Evolutionary conservation across 2,329 filamentous ascomycete species (phyloP).

Genomic region (Exophiala lecanii-corni): DNA sequence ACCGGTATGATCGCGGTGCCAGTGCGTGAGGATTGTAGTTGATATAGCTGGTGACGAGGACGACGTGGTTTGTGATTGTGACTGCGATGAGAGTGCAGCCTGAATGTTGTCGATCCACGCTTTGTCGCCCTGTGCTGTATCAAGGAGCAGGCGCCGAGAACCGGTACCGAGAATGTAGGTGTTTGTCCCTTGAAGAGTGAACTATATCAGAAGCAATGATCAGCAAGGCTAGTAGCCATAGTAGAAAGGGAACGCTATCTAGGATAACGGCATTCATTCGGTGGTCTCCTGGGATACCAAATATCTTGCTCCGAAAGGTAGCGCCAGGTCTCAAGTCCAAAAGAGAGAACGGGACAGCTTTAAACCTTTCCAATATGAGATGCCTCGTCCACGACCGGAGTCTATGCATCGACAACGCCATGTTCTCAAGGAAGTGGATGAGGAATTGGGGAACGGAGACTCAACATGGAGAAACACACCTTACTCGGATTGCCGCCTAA

Average conservation of each 20-base stretch:
- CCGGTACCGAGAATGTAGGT: constrained; percentile 88
- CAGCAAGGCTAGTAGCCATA: background rate
- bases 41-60: constrained; percentile 52
- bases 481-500: constrained; percentile 89
- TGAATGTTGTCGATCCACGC: constrained; percentile 67
- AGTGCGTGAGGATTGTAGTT: constrained; percentile 78
- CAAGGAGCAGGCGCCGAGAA: constrained; percentile 68
- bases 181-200: constrained; percentile 74
- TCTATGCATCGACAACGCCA: too few species aligned
- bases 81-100: constrained; percentile 47
- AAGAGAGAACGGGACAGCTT: too few species aligned
- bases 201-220: constrained; percentile 35
- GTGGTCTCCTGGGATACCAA: too few species aligned
- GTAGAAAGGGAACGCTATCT: background rate
- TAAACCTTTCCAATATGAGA: too few species aligned
- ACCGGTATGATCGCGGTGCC: constrained; percentile 81
- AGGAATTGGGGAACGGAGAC: constrained; percentile 1
- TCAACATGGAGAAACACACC: constrained; percentile 36
- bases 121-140: constrained; percentile 78
- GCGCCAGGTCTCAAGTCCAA: too few species aligned
- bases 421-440: background rate
- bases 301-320: too few species aligned
- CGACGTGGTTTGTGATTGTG: constrained; percentile 61
- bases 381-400: too few species aligned
- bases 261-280: background rate